Percentiles rank a stretch among this genome's conserved stretches.
Conservation (phyloP, 1,139 yeast species). For the Kodamaea sp. region DNA sequence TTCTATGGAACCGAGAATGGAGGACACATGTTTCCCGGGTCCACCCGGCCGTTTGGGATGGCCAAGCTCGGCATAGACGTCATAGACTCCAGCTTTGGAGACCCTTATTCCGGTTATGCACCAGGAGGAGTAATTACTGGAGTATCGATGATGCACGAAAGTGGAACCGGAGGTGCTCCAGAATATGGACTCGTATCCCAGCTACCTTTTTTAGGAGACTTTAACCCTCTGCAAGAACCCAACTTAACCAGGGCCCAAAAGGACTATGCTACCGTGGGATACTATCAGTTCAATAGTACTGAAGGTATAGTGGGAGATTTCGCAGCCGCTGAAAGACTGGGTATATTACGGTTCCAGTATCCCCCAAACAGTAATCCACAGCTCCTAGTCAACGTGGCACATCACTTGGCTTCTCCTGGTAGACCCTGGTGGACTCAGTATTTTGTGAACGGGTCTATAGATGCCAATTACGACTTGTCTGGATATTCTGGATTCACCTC, state of each 20-base stretch:
- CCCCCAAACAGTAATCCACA: constrained; percentile 15
- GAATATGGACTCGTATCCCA: constrained; percentile 36
- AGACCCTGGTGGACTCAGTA: constrained; percentile 37
- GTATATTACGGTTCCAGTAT: constrained; percentile 26
- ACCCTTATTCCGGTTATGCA: constrained; percentile 38
- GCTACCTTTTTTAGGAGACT: constrained; percentile 24
- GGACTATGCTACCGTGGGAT: constrained; percentile 28
- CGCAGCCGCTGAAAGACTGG: constrained; percentile 29
- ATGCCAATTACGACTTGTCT: constrained; percentile 16
- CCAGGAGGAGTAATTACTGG: constrained; percentile 31
- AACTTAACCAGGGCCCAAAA: constrained; percentile 15
- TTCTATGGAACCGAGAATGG: constrained; percentile 37
- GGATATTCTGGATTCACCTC: constrained; percentile 28
- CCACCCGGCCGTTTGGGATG: constrained; percentile 41
- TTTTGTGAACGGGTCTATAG: constrained; percentile 27
- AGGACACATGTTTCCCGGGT: constrained; percentile 42
- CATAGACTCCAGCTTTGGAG: constrained; percentile 21
- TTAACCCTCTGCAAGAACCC: constrained; percentile 17
- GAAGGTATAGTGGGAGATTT: constrained; percentile 25
- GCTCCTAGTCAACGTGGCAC: constrained; percentile 29
- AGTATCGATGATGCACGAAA: constrained; percentile 41
- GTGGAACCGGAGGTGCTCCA: constrained; percentile 44
- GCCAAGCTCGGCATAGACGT: constrained; percentile 40
- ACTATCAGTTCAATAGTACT: constrained; percentile 24
- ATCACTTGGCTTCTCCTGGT: constrained; percentile 26